Evolutionary conservation across 331 rosid genomes (phyloP), one percentile per base, ranked within the genome.

Genomic region (Telfairia occidentalis): DNA sequence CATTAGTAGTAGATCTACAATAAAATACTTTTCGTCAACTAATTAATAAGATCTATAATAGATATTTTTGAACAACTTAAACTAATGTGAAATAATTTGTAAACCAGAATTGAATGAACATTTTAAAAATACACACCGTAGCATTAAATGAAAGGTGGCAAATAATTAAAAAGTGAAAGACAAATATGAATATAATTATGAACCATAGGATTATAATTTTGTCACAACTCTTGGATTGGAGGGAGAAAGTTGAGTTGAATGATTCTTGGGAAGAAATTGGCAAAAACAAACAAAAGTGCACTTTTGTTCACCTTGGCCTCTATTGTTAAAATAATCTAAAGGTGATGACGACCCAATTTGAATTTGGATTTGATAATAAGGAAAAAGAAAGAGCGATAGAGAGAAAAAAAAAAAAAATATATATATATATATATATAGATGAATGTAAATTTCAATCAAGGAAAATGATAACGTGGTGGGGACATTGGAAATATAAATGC

Each of bases 381-480:
- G 5, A 19, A 52, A 5, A n/a, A 52, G 0, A 2, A 32, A 8
- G 10, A 40, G 45, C 3, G 5, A 5, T 42, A 46, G 52, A 13
- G 19, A 46, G 10, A 4, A 63, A 34, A 9, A 4, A 26, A 10
- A 29, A 2, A 6, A 29, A 1, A 24, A 55, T 24, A n/a, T n/a
- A n/a, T n/a, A n/a, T n/a, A n/a, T n/a, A n/a, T n/a, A n/a, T n/a
- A n/a, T n/a, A n/a, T n/a, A n/a, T n/a, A n/a, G n/a, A n/a, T n/a
- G n/a, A n/a, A n/a, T n/a, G n/a, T n/a, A n/a, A n/a, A n/a, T n/a
- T n/a, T n/a, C n/a, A n/a, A n/a, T n/a, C n/a, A n/a, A n/a, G n/a
- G n/a, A n/a, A n/a, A n/a, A n/a, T n/a, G n/a, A n/a, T 49, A 76
- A 76, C 74, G 35, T 76, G 79, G 79, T 76, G 73, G 79, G 79